Conservation (phyloP, 1,284 basidiomycete species). For the Sanghuangporus sanghuang region DNA sequence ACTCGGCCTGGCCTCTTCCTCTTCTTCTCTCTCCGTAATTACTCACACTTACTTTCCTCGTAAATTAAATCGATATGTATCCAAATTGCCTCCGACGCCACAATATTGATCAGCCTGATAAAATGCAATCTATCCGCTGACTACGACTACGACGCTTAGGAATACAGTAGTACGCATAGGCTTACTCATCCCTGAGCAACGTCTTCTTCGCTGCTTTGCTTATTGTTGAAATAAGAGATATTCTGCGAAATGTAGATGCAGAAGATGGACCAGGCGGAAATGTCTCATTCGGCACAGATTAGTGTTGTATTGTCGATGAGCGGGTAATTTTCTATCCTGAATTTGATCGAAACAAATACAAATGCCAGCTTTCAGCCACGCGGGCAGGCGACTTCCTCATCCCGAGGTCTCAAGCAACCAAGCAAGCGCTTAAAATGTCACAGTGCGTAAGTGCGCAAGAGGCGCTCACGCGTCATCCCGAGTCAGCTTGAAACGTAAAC, state of each 20-base stretch:
- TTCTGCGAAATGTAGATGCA: background rate
- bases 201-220: background rate
- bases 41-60: background rate
- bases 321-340: background rate
- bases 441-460: too few species aligned
- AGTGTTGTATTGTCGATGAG: background rate
- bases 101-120: background rate
- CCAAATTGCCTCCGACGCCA: background rate
- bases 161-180: too few species aligned
- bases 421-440: too few species aligned
- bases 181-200: too few species aligned
- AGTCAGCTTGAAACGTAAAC: too few species aligned
- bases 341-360: background rate
- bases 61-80: background rate
- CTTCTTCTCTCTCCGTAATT: background rate
- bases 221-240: background rate
- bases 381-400: too few species aligned
- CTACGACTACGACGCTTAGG: background rate
- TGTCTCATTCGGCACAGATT: background rate
- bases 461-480: too few species aligned
- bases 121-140: background rate
- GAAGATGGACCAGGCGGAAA: background rate
- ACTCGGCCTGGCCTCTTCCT: background rate
- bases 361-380: too few species aligned
- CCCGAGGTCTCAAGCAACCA: too few species aligned